Conservation (phyloP, 805 yeast species). For the Torulaspora maleeae region DNA sequence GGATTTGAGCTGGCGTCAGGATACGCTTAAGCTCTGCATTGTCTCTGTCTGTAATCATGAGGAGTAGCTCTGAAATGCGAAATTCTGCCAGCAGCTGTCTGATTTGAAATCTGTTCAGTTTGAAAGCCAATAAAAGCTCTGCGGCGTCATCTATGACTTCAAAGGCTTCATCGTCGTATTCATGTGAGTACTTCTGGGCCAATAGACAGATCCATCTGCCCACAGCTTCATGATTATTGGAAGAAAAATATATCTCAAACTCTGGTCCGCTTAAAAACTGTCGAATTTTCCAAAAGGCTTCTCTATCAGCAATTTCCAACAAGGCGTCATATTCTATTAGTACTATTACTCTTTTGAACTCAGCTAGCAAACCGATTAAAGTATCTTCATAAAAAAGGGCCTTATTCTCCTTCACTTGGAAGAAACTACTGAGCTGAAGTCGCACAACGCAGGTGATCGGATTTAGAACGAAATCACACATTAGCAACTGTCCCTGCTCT, state of each 20-base stretch:
- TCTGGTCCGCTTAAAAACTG: constrained; percentile 11
- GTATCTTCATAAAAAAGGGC: constrained; percentile 14
- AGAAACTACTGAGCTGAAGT: constrained; percentile 18
- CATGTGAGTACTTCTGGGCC: background rate
- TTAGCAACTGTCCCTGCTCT: constrained; percentile 10
- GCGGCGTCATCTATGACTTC: background rate
- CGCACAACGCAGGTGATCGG: constrained; percentile 18
- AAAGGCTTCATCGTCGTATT: background rate
- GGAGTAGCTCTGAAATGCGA: constrained; percentile 3
- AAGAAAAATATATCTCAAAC: constrained; percentile 10
- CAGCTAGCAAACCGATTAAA: constrained; percentile 8
- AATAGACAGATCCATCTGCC: constrained; percentile 6
- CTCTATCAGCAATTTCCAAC: constrained; percentile 15
- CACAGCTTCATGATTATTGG: background rate
- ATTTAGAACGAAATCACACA: constrained; percentile 24
- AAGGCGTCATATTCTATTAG: constrained; percentile 16
- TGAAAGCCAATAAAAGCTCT: constrained; percentile 1
- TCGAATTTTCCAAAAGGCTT: constrained; percentile 26
- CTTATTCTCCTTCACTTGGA: constrained; percentile 14
- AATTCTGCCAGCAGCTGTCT: constrained; percentile 1
- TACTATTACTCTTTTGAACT: constrained; percentile 18
- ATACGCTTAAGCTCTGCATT: background rate
- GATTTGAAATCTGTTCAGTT: constrained; percentile 8
- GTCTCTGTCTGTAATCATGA: background rate
- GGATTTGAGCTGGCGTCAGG: constrained; percentile 3